Evolutionary conservation across 2,329 filamentous ascomycete species (phyloP).

Genomic region (Aulographum hederae): DNA sequence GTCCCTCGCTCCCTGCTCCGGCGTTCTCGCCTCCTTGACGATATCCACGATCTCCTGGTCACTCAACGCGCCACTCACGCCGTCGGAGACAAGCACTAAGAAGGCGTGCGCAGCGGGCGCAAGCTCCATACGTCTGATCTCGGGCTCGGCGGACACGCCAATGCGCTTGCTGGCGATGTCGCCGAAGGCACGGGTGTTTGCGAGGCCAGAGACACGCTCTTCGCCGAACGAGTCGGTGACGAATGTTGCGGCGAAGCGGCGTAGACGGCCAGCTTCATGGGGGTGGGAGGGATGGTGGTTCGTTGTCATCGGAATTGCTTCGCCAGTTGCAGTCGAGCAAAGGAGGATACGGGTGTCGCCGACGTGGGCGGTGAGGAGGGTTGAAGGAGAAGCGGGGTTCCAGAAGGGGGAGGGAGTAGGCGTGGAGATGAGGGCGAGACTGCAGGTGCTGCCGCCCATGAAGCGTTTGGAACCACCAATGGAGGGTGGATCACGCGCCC

Average conservation of each 20-base stretch:
- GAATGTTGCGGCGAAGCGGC: conserved; percentile 71
- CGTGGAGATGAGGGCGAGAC: conserved; percentile 77
- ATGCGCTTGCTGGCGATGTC: conserved; percentile 85
- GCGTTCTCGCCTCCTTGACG: conserved; percentile 81
- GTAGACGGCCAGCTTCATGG: conserved; percentile 62
- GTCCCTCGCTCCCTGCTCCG: conserved; percentile 62
- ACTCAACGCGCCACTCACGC: conserved; percentile 65
- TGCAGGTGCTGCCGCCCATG: conserved; percentile 85
- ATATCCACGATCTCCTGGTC: conserved; percentile 96
- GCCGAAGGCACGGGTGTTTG: conserved; percentile 86
- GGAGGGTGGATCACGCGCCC: conserved; percentile 31
- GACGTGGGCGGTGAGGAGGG: conserved; percentile 73
- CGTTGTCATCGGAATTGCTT: conserved; percentile 63
- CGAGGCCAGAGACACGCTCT: conserved; percentile 81
- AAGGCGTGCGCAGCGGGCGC: conserved; percentile 76
- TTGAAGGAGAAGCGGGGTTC: conserved; percentile 75
- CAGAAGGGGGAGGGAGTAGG: conserved; percentile 85
- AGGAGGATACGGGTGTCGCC: conserved; percentile 85
- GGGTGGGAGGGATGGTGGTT: conserved; percentile 89
- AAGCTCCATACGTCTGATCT: conserved; percentile 64
- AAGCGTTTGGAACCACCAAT: conserved; percentile 68
- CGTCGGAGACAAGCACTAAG: conserved; percentile 74
- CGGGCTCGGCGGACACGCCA: conserved; percentile 85
- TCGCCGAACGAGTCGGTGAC: conserved; percentile 95
- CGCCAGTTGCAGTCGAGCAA: conserved; percentile 69